Conservation (phyloP, 257 asterid genomes). For the Thymus mandschuricus region DNA sequence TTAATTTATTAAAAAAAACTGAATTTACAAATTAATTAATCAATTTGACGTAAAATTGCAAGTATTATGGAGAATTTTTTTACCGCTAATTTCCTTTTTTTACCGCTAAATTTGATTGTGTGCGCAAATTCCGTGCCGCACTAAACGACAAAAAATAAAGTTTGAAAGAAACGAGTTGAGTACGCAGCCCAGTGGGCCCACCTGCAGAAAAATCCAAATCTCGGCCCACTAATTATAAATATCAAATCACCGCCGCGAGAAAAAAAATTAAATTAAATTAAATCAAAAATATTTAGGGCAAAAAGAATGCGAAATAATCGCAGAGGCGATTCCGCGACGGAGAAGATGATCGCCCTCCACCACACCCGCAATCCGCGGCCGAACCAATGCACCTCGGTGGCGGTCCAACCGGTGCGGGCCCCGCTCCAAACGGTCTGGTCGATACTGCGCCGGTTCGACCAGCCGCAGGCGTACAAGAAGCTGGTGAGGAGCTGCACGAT, state of each 20-base stretch:
- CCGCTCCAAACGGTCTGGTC: conserved; percentile 60
- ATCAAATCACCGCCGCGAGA: background rate
- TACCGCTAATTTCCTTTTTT: background rate
- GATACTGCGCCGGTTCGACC: conserved; percentile 52
- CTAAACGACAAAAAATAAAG: conserved; percentile 24
- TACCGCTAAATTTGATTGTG: background rate
- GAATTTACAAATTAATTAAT: no score
- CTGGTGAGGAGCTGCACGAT: conserved; percentile 47
- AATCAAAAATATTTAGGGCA: background rate
- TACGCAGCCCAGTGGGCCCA: background rate
- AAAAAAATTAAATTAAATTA: background rate
- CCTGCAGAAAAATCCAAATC: conserved; percentile 22
- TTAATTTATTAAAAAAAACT: no score
- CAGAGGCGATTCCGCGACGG: conserved; percentile 2
- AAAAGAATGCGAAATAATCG: conserved; percentile 1
- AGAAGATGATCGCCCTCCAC: conserved; percentile 35
- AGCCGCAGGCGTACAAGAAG: conserved; percentile 50
- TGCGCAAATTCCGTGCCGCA: background rate
- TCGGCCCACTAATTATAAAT: background rate
- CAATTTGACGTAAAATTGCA: no score
- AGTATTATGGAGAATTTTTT: no score
- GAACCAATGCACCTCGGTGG: conserved; percentile 43
- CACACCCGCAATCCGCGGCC: conserved; percentile 40
- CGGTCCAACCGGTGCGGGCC: conserved; percentile 47
- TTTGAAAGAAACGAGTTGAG: background rate